These are phyloP conservation scores for Cutaneotrichosporon sp. DNA, from an alignment of 1,284 basidiomycete species.

Conservation along the genomic window DNA sequence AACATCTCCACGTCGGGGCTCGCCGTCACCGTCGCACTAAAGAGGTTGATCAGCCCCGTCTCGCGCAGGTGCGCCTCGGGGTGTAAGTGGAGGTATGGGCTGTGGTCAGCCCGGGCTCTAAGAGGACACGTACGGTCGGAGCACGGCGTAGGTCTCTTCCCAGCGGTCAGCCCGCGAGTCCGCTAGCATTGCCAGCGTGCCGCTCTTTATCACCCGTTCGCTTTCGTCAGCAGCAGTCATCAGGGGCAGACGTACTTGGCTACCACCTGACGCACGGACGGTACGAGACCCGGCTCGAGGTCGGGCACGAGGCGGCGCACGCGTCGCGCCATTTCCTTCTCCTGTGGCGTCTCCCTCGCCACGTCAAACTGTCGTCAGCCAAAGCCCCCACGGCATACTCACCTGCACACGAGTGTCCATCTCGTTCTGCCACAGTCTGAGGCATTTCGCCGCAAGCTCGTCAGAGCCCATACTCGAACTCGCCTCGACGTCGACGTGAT, in stretches of 20 bases:
- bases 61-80: conserved; percentile 73
- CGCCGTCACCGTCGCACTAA: conserved; percentile 75
- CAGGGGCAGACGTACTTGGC: conserved; percentile 1
- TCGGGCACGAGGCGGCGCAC: conserved; percentile 52
- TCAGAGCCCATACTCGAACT: conserved; percentile 60
- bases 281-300: conserved; percentile 39
- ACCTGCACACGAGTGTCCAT: conserved; percentile 73
- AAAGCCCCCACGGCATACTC: conserved; percentile 32
- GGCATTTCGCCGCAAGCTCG: conserved; percentile 58
- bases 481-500: conserved; percentile 32
- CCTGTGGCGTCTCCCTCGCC: conserved; percentile 49
- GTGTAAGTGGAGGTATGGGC: conserved; percentile 87
- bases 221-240: conserved; percentile 47
- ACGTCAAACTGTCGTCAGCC: conserved; percentile 43
- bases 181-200: conserved; percentile 68
- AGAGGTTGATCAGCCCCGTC: conserved; percentile 74
- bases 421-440: conserved; percentile 73
- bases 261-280: conserved; percentile 20
- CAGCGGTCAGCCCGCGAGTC: conserved; percentile 74
- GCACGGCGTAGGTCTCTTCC: conserved; percentile 78
- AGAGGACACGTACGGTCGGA: conserved; percentile 61
- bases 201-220: conserved; percentile 76
- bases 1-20: conserved; percentile 80
- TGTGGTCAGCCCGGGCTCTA: conserved; percentile 33
- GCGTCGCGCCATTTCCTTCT: conserved; percentile 49